Conservation (phyloP, 148 eudicot species). For the Diospyros lotus region DNA sequence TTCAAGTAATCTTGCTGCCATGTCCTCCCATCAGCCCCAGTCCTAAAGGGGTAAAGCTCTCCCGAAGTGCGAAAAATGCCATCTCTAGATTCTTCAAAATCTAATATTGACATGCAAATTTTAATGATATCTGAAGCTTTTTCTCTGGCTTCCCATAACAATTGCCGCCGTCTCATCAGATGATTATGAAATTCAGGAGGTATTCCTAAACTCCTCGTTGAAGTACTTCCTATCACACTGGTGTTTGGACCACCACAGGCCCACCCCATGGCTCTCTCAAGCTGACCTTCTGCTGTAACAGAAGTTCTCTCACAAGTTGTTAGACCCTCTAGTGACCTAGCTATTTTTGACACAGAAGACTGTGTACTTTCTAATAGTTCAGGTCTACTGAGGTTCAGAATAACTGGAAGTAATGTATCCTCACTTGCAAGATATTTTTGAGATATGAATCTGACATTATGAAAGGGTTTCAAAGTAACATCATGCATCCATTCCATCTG, state of each 20-base stretch:
- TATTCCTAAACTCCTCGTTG: constrained; percentile 55
- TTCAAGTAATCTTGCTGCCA: constrained; percentile 88
- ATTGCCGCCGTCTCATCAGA: constrained; percentile 61
- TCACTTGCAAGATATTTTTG: constrained; percentile 57
- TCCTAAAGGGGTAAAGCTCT: constrained; percentile 48
- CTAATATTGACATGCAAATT: constrained; percentile 65
- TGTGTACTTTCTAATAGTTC: constrained; percentile 66
- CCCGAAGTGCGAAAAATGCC: constrained; percentile 56
- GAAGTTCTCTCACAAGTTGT: constrained; percentile 83
- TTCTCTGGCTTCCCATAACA: constrained; percentile 65
- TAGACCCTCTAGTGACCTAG: constrained; percentile 64
- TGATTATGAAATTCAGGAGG: constrained; percentile 93
- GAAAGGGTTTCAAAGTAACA: constrained; percentile 44
- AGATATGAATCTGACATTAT: constrained; percentile 56
- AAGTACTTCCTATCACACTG: constrained; percentile 36
- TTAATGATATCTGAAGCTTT: constrained; percentile 71
- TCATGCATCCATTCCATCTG: constrained; percentile 93
- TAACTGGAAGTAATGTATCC: constrained; percentile 53
- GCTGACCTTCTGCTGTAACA: constrained; percentile 84
- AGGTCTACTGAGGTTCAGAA: constrained; percentile 66
- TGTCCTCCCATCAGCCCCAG: constrained; percentile 59
- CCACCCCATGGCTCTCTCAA: constrained; percentile 99
- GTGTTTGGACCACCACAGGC: constrained; percentile 89
- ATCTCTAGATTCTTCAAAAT: constrained; percentile 97
- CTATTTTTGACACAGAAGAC: constrained; percentile 64